phyloP scores from a whole-genome alignment of 2,329 filamentous ascomycete species.

The Alternaria incomplexa region DNA sequence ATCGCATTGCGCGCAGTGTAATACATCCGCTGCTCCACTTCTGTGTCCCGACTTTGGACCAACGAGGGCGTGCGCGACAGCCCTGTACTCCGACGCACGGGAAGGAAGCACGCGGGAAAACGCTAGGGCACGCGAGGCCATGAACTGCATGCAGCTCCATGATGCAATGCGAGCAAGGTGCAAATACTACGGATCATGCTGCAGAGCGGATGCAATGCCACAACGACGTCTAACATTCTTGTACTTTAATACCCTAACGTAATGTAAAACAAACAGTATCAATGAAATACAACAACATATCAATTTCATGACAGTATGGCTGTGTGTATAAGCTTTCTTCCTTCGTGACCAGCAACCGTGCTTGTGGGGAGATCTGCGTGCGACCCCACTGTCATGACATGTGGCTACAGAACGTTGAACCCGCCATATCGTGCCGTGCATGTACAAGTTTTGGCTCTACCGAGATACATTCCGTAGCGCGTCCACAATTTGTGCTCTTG shows the following conservation, averaged over 20 bases:
- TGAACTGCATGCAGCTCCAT: neutral
- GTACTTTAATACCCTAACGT: constrained; percentile 3
- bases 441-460: neutral
- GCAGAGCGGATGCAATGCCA: neutral
- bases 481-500: neutral
- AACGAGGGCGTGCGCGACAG: constrained; percentile 11
- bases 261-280: neutral
- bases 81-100: neutral
- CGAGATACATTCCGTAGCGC: constrained; percentile 3
- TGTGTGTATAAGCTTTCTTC: neutral
- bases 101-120: neutral
- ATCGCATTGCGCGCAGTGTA: neutral
- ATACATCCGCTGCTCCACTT: neutral
- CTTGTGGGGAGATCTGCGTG: constrained; percentile 10
- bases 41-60: constrained; percentile 21
- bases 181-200: neutral
- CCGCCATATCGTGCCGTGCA: constrained; percentile 6
- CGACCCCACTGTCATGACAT: constrained; percentile 8
- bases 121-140: neutral
- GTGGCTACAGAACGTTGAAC: constrained; percentile 21
- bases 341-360: neutral
- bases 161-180: neutral
- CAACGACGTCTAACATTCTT: neutral
- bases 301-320: neutral
- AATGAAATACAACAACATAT: neutral